Percentiles rank a stretch among this genome's conserved stretches.
phyloP scores from a whole-genome alignment of 2,329 filamentous ascomycete species.

The Aspergillus glaucus region DNA sequence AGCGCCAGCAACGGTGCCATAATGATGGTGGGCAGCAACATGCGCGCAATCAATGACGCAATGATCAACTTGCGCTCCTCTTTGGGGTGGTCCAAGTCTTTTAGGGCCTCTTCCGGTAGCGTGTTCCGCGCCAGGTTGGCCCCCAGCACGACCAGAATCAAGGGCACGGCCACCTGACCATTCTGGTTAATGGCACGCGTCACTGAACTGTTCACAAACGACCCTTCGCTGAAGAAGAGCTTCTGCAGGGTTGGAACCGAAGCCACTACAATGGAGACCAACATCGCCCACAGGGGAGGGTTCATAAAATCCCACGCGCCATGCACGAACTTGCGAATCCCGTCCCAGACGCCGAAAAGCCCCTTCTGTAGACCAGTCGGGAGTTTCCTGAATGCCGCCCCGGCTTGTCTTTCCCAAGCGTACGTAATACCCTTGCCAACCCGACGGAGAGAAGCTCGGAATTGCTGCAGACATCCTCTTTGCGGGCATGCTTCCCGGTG shows the following conservation, averaged over 20 bases:
- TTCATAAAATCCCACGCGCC: constrained; percentile 96
- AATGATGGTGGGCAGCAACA: constrained; percentile 83
- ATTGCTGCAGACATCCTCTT: constrained; percentile 24
- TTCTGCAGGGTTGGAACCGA: constrained; percentile 76
- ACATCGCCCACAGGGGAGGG: constrained; percentile 95
- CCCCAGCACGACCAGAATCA: constrained; percentile 91
- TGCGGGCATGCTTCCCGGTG: constrained; percentile 19
- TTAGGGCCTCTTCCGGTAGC: constrained; percentile 58
- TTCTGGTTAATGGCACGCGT: constrained; percentile 80
- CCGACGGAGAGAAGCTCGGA: constrained; percentile 17
- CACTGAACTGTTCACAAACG: constrained; percentile 87
- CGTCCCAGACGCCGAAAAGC: constrained; percentile 39
- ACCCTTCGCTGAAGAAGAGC: constrained; percentile 81
- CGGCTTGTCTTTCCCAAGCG: constrained; percentile 16
- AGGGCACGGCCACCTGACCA: constrained; percentile 83
- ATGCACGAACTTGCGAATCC: constrained; percentile 47
- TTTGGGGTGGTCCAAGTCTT: constrained; percentile 63
- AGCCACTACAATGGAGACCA: constrained; percentile 81
- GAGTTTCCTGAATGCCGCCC: constrained; percentile 42
- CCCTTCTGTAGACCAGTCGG: constrained; percentile 49
- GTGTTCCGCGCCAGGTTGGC: constrained; percentile 93
- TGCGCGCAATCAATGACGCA: constrained; percentile 78
- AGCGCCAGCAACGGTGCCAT: constrained; percentile 88
- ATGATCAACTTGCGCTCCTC: constrained; percentile 72
- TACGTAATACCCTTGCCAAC: constrained; percentile 13